These are phyloP conservation scores for Globisporangium uncinulatum DNA, from an alignment of 352 stramenopile genomes.

Conservation along the genomic window DNA sequence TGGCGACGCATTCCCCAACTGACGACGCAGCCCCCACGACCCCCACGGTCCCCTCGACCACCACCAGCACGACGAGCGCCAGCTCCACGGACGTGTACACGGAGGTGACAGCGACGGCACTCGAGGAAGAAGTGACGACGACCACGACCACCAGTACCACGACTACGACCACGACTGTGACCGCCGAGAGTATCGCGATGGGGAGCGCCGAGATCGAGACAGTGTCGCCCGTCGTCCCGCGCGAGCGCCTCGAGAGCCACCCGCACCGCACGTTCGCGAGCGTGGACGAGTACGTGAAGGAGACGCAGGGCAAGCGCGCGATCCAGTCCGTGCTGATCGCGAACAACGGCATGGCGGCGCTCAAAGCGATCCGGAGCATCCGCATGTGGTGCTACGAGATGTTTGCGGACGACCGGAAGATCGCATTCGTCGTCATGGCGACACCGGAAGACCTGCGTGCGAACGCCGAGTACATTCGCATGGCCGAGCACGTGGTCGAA, in stretches of 20 bases:
- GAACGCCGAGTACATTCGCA: slow-evolving; percentile 99
- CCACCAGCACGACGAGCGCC: neutral
- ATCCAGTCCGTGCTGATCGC: slow-evolving; percentile 98
- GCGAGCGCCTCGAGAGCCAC: slow-evolving; percentile 53
- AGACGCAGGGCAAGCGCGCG: slow-evolving; percentile 84
- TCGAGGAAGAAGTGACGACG: slow-evolving; percentile 1
- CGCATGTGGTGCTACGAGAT: slow-evolving; percentile 98
- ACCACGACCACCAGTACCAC: slow-evolving; percentile 6
- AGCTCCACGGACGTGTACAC: too few species aligned
- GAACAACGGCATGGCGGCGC: slow-evolving; percentile 99
- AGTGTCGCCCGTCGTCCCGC: slow-evolving; percentile 5
- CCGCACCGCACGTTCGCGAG: slow-evolving; percentile 74
- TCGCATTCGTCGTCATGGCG: slow-evolving; percentile 99
- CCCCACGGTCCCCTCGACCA: neutral
- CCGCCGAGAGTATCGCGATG: neutral
- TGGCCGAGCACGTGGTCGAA: slow-evolving; percentile 99
- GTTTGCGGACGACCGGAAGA: slow-evolving; percentile 91
- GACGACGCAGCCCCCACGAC: neutral
- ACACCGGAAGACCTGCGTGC: slow-evolving; percentile 98
- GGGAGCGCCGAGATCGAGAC: neutral
- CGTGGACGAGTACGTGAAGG: slow-evolving; percentile 91
- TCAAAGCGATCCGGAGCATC: slow-evolving; percentile 99
- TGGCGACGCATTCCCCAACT: slow-evolving; percentile 1
- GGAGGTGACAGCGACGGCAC: neutral
- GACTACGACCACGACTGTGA: slow-evolving; percentile 1